phyloP scores from a whole-genome alignment of 768 basidiomycete species.

The Trichaptum fuscoviolaceum region DNA sequence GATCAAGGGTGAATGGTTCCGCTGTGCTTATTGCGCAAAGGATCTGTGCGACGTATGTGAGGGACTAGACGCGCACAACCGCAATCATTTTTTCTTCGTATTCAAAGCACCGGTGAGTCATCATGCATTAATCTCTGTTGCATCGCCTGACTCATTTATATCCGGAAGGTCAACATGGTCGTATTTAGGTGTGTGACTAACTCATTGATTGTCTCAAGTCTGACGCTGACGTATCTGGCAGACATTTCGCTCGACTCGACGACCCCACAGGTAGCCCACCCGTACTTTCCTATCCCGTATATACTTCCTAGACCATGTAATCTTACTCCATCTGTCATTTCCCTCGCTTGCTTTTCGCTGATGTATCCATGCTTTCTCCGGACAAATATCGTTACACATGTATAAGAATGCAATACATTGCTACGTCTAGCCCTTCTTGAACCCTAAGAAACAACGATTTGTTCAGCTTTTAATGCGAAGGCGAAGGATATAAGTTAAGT shows the following conservation, averaged over 20 bases:
- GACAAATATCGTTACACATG: constrained; percentile 2
- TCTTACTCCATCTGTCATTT: neutral
- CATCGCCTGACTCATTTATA: constrained; percentile 11
- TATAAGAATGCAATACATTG: neutral
- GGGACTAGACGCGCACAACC: constrained; percentile 73
- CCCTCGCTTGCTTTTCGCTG: neutral
- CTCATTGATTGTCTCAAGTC: neutral
- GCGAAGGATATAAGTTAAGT: neutral
- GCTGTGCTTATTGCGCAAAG: constrained; percentile 81
- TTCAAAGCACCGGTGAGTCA: constrained; percentile 73
- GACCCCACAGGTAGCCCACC: constrained; percentile 48
- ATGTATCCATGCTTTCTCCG: constrained; percentile 5
- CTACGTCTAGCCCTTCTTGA: constrained; percentile 53
- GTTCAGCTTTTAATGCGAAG: constrained; percentile 3
- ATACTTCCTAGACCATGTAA: constrained; percentile 29
- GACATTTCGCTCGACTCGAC: constrained; percentile 54
- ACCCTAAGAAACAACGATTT: constrained; percentile 38
- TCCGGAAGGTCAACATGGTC: constrained; percentile 65
- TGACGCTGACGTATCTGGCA: constrained; percentile 20
- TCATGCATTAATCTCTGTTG: neutral
- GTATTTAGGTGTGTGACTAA: constrained; percentile 46
- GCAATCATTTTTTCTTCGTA: constrained; percentile 78
- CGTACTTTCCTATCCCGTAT: constrained; percentile 59
- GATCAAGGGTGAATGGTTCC: constrained; percentile 87
- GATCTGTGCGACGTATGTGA: constrained; percentile 89